Percentiles rank a stretch among this genome's conserved stretches.
phyloP scores from a whole-genome alignment of 176 grass and related monocot species.

The Raddia distichophylla region DNA sequence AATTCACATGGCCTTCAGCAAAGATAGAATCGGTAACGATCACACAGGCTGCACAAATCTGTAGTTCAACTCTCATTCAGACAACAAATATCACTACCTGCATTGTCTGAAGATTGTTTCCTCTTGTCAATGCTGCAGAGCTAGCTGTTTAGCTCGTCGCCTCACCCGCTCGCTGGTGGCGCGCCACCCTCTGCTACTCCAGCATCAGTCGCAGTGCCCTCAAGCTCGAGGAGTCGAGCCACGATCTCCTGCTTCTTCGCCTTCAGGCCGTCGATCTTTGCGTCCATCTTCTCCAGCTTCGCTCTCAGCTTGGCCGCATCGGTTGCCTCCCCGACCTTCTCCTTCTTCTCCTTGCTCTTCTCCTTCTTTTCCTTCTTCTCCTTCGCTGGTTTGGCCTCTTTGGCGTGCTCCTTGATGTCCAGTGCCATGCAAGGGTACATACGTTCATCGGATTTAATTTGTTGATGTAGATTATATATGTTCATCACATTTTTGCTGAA shows the following conservation, averaged over 20 bases:
- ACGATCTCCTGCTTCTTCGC: constrained; percentile 58
- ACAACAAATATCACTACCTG: background rate
- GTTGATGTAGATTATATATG: background rate
- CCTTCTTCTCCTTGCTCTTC: constrained; percentile 45
- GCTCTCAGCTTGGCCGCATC: constrained; percentile 42
- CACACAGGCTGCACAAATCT: background rate
- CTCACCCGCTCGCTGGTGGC: constrained; percentile 24
- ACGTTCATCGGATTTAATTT: background rate
- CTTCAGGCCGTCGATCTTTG: constrained; percentile 56
- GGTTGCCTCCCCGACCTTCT: constrained; percentile 37
- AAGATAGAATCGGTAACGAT: background rate
- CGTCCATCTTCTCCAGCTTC: constrained; percentile 58
- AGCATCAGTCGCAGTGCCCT: constrained; percentile 1
- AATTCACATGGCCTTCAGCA: background rate
- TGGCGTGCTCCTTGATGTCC: constrained; percentile 9
- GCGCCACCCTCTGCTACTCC: constrained; percentile 3
- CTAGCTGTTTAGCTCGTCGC: background rate
- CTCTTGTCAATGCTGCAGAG: background rate
- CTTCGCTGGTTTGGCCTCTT: constrained; percentile 30
- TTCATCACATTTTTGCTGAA: background rate
- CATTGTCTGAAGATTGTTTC: background rate
- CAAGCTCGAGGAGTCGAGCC: constrained; percentile 38
- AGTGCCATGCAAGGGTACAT: background rate
- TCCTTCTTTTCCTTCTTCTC: constrained; percentile 45
- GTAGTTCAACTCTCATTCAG: background rate